Evolutionary conservation across 1,139 yeast species (phyloP).

Genomic region (Wickerhamiella infanticola): DNA sequence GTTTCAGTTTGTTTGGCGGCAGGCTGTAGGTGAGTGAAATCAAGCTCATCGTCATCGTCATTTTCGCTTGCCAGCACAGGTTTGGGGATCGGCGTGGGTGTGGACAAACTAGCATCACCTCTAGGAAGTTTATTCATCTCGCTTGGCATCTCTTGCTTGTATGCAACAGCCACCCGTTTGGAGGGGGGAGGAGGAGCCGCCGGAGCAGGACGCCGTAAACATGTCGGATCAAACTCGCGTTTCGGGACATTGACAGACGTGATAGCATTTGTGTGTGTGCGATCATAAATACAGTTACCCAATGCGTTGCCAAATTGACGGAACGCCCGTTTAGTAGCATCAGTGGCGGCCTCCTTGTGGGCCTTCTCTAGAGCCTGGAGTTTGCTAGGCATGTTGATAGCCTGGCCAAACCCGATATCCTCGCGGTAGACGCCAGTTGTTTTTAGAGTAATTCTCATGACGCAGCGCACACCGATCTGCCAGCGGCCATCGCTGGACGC

Average conservation of each 20-base stretch:
- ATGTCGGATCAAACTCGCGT: conserved; percentile 10
- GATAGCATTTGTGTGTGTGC: conserved; percentile 36
- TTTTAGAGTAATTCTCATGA: conserved; percentile 46
- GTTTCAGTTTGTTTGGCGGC: conserved; percentile 10
- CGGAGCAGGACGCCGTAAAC: conserved; percentile 12
- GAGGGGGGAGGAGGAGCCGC: neutral
- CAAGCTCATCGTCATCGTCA: neutral
- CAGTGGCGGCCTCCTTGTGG: conserved; percentile 66
- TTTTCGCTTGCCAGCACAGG: neutral
- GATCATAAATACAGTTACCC: conserved; percentile 65
- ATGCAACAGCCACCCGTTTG: neutral
- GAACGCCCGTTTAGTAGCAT: conserved; percentile 58
- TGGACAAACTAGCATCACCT: neutral
- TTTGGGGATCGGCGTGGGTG: neutral
- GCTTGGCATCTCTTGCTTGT: neutral
- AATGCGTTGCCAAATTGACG: conserved; percentile 64
- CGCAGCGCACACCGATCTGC: conserved; percentile 45
- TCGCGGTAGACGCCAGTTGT: conserved; percentile 63
- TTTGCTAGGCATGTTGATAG: conserved; percentile 44
- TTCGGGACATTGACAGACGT: conserved; percentile 26
- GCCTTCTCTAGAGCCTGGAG: conserved; percentile 50
- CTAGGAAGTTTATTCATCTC: neutral
- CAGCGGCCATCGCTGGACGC: conserved; percentile 25
- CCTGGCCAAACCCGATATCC: conserved; percentile 62
- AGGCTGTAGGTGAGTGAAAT: neutral